phyloP scores from a whole-genome alignment of 768 basidiomycete species.

The Coprinopsis marcescibilis region DNA sequence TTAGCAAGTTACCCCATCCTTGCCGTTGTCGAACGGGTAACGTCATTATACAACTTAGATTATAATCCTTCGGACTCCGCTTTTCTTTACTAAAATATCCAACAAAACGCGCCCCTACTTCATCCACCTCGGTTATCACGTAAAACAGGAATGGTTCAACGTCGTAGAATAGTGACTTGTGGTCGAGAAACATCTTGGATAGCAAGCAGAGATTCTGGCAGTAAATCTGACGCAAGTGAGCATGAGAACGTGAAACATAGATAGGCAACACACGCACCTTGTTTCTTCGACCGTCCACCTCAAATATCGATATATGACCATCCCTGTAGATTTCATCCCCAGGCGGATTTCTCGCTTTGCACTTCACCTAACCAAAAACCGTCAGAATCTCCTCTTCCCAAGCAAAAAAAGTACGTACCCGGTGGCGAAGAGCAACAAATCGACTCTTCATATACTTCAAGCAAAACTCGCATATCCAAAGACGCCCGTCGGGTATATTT shows the following conservation, averaged over 20 bases:
- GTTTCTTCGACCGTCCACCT: conserved; percentile 97
- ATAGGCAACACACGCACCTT: conserved; percentile 48
- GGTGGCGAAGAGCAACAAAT: conserved; percentile 81
- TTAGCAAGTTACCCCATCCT: conserved; percentile 95
- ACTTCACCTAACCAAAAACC: conserved; percentile 67
- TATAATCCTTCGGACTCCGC: conserved; percentile 90
- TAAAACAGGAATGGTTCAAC: conserved; percentile 99
- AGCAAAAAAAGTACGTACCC: conserved; percentile 45
- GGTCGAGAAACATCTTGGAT: conserved; percentile 98
- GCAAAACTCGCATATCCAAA: conserved; percentile 99
- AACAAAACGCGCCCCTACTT: conserved; percentile 86
- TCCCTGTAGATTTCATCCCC: conserved; percentile 99
- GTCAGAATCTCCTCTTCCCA: neutral
- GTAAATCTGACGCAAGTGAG: conserved; percentile 62
- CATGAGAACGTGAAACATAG: neutral
- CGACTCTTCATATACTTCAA: conserved; percentile 96
- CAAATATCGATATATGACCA: conserved; percentile 83
- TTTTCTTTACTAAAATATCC: conserved; percentile 99
- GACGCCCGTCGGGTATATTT: conserved; percentile 79
- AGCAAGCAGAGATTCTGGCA: conserved; percentile 97
- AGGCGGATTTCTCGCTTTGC: conserved; percentile 90
- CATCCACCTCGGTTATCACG: conserved; percentile 90
- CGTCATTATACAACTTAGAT: conserved; percentile 99
- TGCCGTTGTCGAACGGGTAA: conserved; percentile 89
- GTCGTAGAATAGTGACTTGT: conserved; percentile 98